phyloP scores from a whole-genome alignment of 2,329 filamentous ascomycete species.

The Pseudocercospora cruenta region DNA sequence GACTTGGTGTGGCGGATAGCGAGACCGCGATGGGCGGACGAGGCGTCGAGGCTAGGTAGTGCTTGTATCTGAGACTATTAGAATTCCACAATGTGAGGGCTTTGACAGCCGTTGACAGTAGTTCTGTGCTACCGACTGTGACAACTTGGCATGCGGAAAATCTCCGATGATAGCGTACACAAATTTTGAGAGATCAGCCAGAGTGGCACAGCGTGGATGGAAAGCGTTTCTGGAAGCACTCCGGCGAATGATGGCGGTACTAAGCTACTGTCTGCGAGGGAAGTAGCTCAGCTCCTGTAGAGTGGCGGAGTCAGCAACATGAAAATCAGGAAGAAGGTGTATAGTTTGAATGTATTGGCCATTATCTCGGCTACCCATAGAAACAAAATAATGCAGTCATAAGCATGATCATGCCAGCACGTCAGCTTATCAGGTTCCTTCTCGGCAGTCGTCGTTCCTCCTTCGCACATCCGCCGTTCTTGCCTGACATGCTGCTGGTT shows the following conservation, averaged over 20 bases:
- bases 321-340: background rate
- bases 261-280: background rate
- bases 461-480: constrained; percentile 6
- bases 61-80: background rate
- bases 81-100: background rate
- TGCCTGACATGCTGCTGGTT: constrained; percentile 6
- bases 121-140: background rate
- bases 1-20: background rate
- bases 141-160: background rate
- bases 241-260: background rate
- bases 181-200: background rate
- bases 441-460: background rate
- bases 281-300: background rate
- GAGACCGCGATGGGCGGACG: background rate
- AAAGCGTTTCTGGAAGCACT: too few relatives aligned
- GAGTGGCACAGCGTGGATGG: too few relatives aligned
- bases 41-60: background rate
- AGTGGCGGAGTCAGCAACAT: background rate
- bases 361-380: constrained; percentile 21
- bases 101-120: constrained; percentile 2
- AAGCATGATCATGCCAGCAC: constrained; percentile 11
- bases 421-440: constrained; percentile 5
- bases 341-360: constrained; percentile 3
- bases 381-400: constrained; percentile 10
- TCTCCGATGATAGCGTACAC: background rate